Evolutionary conservation across 139 green algal genomes (phyloP).

Genomic region (Mesotaenium endlicherianum): DNA sequence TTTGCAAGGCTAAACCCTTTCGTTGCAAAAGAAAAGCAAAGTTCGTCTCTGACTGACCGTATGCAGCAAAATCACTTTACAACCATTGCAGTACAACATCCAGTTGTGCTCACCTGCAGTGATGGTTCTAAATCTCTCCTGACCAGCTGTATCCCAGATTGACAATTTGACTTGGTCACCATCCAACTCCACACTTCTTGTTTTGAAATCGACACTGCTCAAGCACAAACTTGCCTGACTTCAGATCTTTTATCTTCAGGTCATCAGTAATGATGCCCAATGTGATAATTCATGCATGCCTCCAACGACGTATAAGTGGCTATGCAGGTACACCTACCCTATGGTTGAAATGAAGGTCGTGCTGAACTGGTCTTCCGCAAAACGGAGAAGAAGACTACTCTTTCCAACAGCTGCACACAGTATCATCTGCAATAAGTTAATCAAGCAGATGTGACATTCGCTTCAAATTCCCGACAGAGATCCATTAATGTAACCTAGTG

Average conservation of each 20-base stretch:
- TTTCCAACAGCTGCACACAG: conserved; percentile 76
- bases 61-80: too few relatives aligned
- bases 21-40: too few relatives aligned
- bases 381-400: conserved; percentile 93
- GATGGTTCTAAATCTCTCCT: conserved; percentile 92
- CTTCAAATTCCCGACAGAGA: neutral
- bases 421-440: neutral
- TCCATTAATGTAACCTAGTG: neutral
- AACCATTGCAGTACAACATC: too few relatives aligned
- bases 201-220: conserved; percentile 38
- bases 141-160: conserved; percentile 94
- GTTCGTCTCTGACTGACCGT: too few relatives aligned
- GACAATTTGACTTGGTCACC: conserved; percentile 89
- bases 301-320: too few relatives aligned
- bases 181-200: conserved; percentile 59
- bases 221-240: too few relatives aligned
- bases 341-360: conserved; percentile 38
- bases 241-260: too few relatives aligned
- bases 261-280: too few relatives aligned
- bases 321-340: conserved; percentile 26
- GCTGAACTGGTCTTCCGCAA: conserved; percentile 59
- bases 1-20: too few relatives aligned
- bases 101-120: conserved; percentile 58
- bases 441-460: neutral
- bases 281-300: too few relatives aligned